These are phyloP conservation scores for Ophiostoma tasmaniense DNA, from an alignment of 2,329 filamentous ascomycete species.

Conservation along the genomic window DNA sequence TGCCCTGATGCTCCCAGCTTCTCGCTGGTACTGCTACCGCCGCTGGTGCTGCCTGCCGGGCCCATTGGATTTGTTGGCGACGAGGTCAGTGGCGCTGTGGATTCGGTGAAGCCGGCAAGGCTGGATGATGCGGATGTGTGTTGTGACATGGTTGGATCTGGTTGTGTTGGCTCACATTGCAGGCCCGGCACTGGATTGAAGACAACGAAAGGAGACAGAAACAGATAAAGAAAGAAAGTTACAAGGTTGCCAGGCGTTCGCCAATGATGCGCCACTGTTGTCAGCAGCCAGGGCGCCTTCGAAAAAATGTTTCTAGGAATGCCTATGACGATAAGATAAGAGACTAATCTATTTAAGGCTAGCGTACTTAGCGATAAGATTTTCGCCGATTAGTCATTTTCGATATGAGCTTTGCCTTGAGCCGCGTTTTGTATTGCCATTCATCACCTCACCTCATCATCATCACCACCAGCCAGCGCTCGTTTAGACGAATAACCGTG, in stretches of 20 bases:
- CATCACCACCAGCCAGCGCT: neutral
- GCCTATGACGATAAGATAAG: slow-evolving; percentile 12
- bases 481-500: neutral
- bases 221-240: neutral
- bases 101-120: slow-evolving; percentile 14
- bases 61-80: slow-evolving; percentile 1
- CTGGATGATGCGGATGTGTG: slow-evolving; percentile 8
- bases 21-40: neutral
- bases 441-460: neutral
- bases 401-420: neutral
- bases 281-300: neutral
- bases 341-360: neutral
- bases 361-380: neutral
- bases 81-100: neutral
- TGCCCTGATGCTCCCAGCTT: neutral
- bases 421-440: neutral
- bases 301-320: slow-evolving; percentile 8
- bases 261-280: slow-evolving; percentile 10
- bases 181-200: neutral
- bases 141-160: slow-evolving; percentile 16
- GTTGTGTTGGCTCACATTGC: slow-evolving; percentile 12
- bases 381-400: neutral
- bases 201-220: neutral
- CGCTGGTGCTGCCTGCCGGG: neutral
- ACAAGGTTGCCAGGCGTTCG: neutral